Evolutionary conservation across 2,329 filamentous ascomycete species (phyloP).

Genomic region (Colletotrichum caudatum): DNA sequence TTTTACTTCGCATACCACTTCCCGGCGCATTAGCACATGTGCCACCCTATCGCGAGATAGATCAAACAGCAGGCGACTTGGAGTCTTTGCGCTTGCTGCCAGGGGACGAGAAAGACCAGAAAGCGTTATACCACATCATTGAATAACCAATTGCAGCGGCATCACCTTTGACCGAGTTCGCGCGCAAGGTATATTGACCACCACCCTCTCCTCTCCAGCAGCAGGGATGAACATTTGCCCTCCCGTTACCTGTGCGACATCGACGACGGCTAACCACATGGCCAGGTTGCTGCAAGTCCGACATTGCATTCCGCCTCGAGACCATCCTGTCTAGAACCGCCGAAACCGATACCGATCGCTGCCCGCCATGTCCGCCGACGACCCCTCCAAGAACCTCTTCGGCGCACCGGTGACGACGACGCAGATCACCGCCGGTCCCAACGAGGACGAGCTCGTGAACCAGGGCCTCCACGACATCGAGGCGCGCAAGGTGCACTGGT

Average conservation of each 20-base stretch:
- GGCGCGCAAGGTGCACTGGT: slow-evolving; percentile 67
- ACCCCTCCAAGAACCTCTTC: slow-evolving; percentile 25
- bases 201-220: too few relatives aligned
- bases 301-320: slow-evolving; percentile 22
- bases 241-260: background rate
- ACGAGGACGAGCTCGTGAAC: slow-evolving; percentile 56
- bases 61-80: slow-evolving; percentile 69
- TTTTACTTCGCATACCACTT: slow-evolving; percentile 43
- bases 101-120: slow-evolving; percentile 69
- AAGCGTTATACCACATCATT: slow-evolving; percentile 20
- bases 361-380: slow-evolving; percentile 32
- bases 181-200: slow-evolving; percentile 21
- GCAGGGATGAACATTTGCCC: background rate
- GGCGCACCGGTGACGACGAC: slow-evolving; percentile 41
- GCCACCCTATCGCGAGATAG: slow-evolving; percentile 56
- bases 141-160: slow-evolving; percentile 1
- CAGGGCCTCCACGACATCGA: slow-evolving; percentile 68
- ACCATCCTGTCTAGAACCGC: slow-evolving; percentile 42
- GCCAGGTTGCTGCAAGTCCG: slow-evolving; percentile 37
- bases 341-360: slow-evolving; percentile 34
- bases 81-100: slow-evolving; percentile 75
- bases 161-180: slow-evolving; percentile 6
- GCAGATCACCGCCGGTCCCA: slow-evolving; percentile 40
- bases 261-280: slow-evolving; percentile 18
- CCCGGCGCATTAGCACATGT: slow-evolving; percentile 58